Conservation (phyloP, 352 stramenopile genomes). For the Globisporangium nodosum region DNA sequence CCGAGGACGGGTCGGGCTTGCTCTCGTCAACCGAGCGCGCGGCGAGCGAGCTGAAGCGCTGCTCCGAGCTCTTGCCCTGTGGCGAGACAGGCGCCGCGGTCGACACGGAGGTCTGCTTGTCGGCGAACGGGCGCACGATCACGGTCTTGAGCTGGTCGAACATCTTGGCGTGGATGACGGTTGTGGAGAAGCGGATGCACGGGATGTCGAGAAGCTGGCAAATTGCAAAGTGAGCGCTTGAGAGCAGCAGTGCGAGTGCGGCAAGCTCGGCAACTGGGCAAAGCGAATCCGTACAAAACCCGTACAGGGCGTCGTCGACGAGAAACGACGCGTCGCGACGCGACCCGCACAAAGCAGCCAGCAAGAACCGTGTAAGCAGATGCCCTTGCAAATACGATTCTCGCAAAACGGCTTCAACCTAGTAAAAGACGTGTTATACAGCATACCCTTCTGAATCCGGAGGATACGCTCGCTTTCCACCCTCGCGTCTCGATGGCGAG, state of each 20-base stretch:
- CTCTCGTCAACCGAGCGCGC: conserved; percentile 29
- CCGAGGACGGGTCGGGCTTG: conserved; percentile 53
- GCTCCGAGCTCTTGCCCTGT: conserved; percentile 19
- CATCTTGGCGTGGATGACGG: conserved; percentile 22
- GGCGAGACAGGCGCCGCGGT: not conserved
- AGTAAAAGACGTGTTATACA: too few species aligned
- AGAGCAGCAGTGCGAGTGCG: not conserved
- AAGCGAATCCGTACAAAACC: not conserved
- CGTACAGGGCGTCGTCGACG: not conserved
- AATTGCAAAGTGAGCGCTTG: conserved; percentile 35
- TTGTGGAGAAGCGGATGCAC: not conserved
- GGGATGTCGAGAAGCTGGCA: conserved; percentile 1
- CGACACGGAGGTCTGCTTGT: conserved; percentile 16
- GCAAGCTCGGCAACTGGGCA: not conserved
- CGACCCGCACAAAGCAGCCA: not conserved
- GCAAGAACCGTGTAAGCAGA: not conserved
- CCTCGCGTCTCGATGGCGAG: not conserved
- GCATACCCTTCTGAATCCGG: too few species aligned
- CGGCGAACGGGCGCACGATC: conserved; percentile 26
- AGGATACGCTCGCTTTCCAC: not conserved
- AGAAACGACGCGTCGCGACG: too few species aligned
- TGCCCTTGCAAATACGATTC: too few species aligned
- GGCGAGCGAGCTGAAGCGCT: conserved; percentile 24
- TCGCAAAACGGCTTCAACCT: too few species aligned
- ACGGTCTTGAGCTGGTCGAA: conserved; percentile 75